phyloP scores from a whole-genome alignment of 73 alveolate genomes.

The Paramecium bursaria region DNA sequence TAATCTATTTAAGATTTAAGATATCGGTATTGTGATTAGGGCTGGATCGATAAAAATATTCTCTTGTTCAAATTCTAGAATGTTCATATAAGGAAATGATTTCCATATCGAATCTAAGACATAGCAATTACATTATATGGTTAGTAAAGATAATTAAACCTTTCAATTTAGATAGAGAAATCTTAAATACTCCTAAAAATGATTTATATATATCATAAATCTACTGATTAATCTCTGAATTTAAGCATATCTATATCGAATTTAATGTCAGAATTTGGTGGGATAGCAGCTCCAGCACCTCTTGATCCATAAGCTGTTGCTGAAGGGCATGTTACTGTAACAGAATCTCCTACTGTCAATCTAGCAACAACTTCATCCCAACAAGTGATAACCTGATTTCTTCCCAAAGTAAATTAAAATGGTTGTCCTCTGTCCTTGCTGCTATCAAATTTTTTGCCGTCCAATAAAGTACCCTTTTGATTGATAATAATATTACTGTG shows the following conservation, averaged over 20 bases:
- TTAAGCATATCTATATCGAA: conserved; percentile 71
- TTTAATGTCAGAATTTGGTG: conserved; percentile 68
- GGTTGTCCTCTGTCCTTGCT: conserved; percentile 85
- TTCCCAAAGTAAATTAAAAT: conserved; percentile 78
- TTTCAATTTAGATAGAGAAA: background rate
- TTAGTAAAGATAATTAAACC: conserved; percentile 7
- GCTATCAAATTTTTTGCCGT: conserved; percentile 87
- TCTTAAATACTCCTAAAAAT: too few species aligned
- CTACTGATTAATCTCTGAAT: conserved; percentile 64
- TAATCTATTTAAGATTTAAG: conserved; percentile 1
- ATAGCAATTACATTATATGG: background rate
- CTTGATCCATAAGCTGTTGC: conserved; percentile 82
- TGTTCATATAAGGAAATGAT: background rate
- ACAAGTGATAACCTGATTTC: conserved; percentile 82
- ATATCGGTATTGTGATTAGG: background rate
- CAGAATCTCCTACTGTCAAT: conserved; percentile 80
- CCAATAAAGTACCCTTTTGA: conserved; percentile 75
- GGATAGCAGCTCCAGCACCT: conserved; percentile 74
- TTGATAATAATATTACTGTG: conserved; percentile 58
- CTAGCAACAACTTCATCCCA: conserved; percentile 83
- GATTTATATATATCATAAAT: too few species aligned
- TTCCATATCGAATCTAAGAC: background rate
- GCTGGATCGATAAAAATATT: conserved; percentile 23
- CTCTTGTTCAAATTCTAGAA: background rate
- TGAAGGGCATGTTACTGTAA: conserved; percentile 78